Evolutionary conservation across 768 basidiomycete species (phyloP), one percentile per base, ranked within the genome.

Genomic region (Leccinum pellstonianum): DNA sequence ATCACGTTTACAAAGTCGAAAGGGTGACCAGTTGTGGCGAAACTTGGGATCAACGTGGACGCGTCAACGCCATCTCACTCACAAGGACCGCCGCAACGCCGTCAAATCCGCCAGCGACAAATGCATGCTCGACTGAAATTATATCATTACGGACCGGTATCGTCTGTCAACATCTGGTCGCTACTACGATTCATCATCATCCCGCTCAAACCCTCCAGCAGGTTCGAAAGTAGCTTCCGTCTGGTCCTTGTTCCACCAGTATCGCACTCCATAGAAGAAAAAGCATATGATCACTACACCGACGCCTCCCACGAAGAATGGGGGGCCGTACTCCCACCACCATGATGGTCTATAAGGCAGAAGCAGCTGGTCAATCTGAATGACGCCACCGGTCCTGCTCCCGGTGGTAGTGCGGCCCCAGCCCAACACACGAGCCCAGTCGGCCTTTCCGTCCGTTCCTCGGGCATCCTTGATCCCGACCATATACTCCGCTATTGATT

Each of bases 211-310:
- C 37, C 93, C 92, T 50, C 93, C 94, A 38, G 90, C 75, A 23
- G 95, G 93, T 71, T 96, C 94, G 72, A 93, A 97, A 38, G 91
- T 94, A 37, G 92, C 88, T 73, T 93, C 90, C 33, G 85, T 88
- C 57, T 84, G 84, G 70, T 92, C 91, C 66, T 80, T 74, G 62
- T 80, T 79, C 91, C 92, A 95, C 54, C 91, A 70, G 56, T 77
- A 74, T 58, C 85, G 77, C 21, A 90, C 86, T n/a, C 81, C 86
- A 69, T 85, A 84, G 74, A 93, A 90, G 73, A 94, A 88, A 10
- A 76, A 68, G 61, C 84, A 81, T 61, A 93, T 90, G 10, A 84
- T 61, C 29, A 83, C 46, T 29, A 89, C 68, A 5, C 89, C 91
- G 25, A 85, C 64, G 1, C 76, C 75, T 3, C 84, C 84, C 4